Base-by-base conservation (phyloP, 2,329 filamentous ascomycete genomes). In the Penicillium janthinellum region DNA sequence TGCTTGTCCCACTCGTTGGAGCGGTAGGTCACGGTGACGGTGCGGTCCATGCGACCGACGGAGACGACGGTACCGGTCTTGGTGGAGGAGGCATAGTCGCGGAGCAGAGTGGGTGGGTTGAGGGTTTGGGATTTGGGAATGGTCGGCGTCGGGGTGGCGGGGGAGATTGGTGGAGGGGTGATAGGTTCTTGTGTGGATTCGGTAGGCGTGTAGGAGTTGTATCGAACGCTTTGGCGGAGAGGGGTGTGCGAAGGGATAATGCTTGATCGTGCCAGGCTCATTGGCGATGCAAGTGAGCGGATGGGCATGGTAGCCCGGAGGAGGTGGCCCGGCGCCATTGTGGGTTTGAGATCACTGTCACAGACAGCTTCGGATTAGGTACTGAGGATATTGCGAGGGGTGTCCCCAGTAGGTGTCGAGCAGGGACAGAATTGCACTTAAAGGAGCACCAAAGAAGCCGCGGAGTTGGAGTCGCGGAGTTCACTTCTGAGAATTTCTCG, bases 21-120 rank as follows among this genome's bases (percentile, higher is more conserved):
- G 38, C 70, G 70, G 66, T 75, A 68, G 51, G 65, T 57, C 52
- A 79, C 77, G 50, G 71, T 72, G 52, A 77, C 77, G 37, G 76
- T 78, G 58, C 73, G 74, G 55, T 77, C 67, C 77, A 79, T 79
- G 28, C 69, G 68, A 53, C 77, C 77, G 51, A 76, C 76, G 22
- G 76, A 77, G 50, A 73, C 67, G 28, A 79, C 77, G 44, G 76
- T 79, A 64, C 77, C 77, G 58, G 65, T 73, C 59, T 74, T 74
- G 55, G 71, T 54, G 52, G 61, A 66, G 63, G 71, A 76, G 62
- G 74, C 72, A 62, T 77, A 77, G 56, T 55, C 63, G 65, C 74
- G 74, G 56, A 75, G 69, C 38, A 70, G 71, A 41, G 73, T 64
- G 22, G 67, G 70, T 12, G 62, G 60, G 58, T 56, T 58, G 57